Conservation (phyloP, 352 stramenopile species). For the Globisporangium yorkense region DNA sequence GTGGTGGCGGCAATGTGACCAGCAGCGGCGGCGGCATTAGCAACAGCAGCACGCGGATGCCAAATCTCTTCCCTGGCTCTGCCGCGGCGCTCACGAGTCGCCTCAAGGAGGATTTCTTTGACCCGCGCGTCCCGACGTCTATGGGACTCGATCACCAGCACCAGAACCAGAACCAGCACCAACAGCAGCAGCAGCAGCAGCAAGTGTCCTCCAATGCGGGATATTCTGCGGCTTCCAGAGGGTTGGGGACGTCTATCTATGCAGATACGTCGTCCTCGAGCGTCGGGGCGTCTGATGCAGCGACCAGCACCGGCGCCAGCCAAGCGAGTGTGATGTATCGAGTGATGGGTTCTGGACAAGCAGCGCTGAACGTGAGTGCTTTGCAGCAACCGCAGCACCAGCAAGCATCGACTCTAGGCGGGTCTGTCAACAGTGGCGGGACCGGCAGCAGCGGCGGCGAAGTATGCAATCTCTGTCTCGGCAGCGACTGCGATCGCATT, state of each 20-base stretch:
- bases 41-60: slow-evolving; percentile 2
- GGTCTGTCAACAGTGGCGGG: not conserved
- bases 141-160: slow-evolving; percentile 6
- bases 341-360: not conserved
- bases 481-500: slow-evolving; percentile 42
- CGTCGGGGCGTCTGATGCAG: not conserved
- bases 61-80: slow-evolving; percentile 11
- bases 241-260: slow-evolving; percentile 4
- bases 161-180: slow-evolving; percentile 6
- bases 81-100: slow-evolving; percentile 11
- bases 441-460: slow-evolving; percentile 9
- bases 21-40: not conserved
- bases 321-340: slow-evolving; percentile 2
- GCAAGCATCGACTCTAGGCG: not conserved
- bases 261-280: slow-evolving; percentile 4
- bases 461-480: slow-evolving; percentile 38
- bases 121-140: slow-evolving; percentile 10
- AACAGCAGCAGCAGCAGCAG: slow-evolving; percentile 11
- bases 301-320: not conserved
- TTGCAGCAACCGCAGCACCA: not conserved
- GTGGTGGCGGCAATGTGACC: not conserved
- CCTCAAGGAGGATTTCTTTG: slow-evolving; percentile 11
- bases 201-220: slow-evolving; percentile 2
- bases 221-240: not conserved
- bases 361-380: not conserved